phyloP scores from a whole-genome alignment of 768 basidiomycete species.

The Dacryopinax spathularia region DNA sequence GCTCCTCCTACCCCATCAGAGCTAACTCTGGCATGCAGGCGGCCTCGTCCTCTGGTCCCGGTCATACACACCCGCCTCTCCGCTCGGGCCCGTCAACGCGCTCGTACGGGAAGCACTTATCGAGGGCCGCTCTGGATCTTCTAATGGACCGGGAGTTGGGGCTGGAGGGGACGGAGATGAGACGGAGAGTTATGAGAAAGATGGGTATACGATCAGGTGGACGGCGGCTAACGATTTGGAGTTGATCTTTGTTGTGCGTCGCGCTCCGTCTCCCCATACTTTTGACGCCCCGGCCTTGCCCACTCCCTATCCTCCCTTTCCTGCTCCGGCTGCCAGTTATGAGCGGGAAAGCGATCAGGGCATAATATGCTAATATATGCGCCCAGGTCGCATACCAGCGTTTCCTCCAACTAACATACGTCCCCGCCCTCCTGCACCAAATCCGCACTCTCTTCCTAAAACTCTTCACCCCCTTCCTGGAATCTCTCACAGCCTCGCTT shows the following conservation, averaged over 20 bases:
- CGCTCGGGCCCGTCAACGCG: constrained; percentile 72
- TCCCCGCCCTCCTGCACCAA: constrained; percentile 70
- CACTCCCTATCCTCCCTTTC: neutral
- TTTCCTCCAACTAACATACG: constrained; percentile 85
- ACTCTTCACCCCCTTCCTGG: constrained; percentile 70
- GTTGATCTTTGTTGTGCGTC: constrained; percentile 84
- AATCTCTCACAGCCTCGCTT: constrained; percentile 69
- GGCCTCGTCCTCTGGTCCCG: constrained; percentile 90
- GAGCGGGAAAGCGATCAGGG: too few relatives aligned
- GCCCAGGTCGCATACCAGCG: constrained; percentile 87
- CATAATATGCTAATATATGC: neutral
- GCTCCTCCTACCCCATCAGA: neutral
- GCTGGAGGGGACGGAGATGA: constrained; percentile 9
- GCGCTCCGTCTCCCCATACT: neutral
- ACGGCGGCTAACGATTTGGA: constrained; percentile 89
- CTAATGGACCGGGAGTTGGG: constrained; percentile 3
- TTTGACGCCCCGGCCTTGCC: neutral
- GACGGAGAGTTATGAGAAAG: constrained; percentile 74
- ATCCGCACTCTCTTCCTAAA: constrained; percentile 77
- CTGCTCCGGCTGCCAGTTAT: neutral
- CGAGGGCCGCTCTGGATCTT: constrained; percentile 55
- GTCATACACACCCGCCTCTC: constrained; percentile 77
- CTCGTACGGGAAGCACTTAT: constrained; percentile 84
- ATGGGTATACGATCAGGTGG: constrained; percentile 90
- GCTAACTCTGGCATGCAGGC: constrained; percentile 33